Conservation (phyloP, 2,329 filamentous ascomycete genomes). For the Zasmidium angulare region DNA sequence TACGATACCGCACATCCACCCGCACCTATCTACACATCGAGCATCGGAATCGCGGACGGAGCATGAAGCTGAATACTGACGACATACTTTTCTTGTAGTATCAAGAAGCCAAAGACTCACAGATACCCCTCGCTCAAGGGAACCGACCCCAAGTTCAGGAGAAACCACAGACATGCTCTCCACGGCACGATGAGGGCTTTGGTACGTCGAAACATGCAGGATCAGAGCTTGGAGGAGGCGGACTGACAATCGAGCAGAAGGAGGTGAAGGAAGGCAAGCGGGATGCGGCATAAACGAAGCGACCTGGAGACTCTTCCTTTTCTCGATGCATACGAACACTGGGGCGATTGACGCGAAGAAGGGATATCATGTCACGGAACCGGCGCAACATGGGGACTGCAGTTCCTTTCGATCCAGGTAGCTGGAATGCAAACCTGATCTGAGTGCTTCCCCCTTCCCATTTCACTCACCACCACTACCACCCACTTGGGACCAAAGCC, state of each 20-base stretch:
- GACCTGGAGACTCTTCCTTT: constrained; percentile 1
- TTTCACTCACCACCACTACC: constrained; percentile 4
- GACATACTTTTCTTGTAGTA: constrained; percentile 58
- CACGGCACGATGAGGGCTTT: constrained; percentile 98
- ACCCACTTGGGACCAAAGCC: constrained; percentile 7
- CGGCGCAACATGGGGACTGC: constrained; percentile 12
- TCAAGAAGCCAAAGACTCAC: constrained; percentile 99
- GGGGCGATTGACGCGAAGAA: constrained; percentile 9
- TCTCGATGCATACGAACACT: background rate
- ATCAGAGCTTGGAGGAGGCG: background rate
- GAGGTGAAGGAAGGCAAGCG: constrained; percentile 96
- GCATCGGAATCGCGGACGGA: constrained; percentile 1
- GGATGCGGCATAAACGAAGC: constrained; percentile 68
- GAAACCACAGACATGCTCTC: constrained; percentile 99
- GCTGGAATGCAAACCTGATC: constrained; percentile 26
- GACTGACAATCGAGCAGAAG: constrained; percentile 64
- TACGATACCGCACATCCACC: constrained; percentile 52
- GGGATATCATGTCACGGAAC: constrained; percentile 9
- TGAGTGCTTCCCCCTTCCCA: constrained; percentile 7
- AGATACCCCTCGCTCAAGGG: constrained; percentile 98
- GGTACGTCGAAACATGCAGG: constrained; percentile 59
- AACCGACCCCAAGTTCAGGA: constrained; percentile 98
- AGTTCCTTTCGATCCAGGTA: constrained; percentile 11
- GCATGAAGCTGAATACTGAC: constrained; percentile 11
- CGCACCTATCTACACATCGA: background rate